A percentile compares a stretch with the other conserved stretches of the same genome.
Evolutionary conservation across 805 yeast genomes (phyloP).

Genomic region (Wickerhamiella australiensis): DNA sequence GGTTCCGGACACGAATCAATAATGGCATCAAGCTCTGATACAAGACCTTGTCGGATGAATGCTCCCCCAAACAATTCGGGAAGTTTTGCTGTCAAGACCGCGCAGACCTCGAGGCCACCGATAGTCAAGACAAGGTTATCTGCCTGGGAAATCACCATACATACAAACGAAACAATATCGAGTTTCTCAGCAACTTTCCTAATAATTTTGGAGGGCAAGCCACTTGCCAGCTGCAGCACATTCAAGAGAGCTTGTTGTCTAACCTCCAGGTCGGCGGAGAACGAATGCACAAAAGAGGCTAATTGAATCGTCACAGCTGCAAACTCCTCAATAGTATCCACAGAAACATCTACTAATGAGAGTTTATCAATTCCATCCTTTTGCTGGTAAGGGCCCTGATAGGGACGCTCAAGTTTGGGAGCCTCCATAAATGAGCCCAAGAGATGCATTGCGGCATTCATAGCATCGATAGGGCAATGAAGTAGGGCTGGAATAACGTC

Average conservation of each 20-base stretch:
- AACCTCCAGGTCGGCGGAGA: slow-evolving; percentile 15
- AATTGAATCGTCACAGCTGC: slow-evolving; percentile 11
- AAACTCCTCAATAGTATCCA: slow-evolving; percentile 8
- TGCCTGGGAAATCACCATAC: slow-evolving; percentile 17
- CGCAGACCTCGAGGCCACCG: slow-evolving; percentile 19
- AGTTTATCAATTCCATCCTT: not conserved
- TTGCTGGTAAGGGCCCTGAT: slow-evolving; percentile 16
- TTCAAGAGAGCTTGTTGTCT: slow-evolving; percentile 17
- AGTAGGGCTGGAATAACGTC: slow-evolving; percentile 14
- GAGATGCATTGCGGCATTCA: slow-evolving; percentile 15
- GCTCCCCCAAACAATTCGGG: slow-evolving; percentile 6
- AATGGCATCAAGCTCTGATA: slow-evolving; percentile 11
- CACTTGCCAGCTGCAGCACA: slow-evolving; percentile 20
- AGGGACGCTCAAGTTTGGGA: slow-evolving; percentile 13
- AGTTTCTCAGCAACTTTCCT: not conserved
- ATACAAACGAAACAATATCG: slow-evolving; percentile 14
- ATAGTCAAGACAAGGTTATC: slow-evolving; percentile 12
- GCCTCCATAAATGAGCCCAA: slow-evolving; percentile 16
- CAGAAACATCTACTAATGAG: not conserved
- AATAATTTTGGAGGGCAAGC: slow-evolving; percentile 7
- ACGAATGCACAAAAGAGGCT: slow-evolving; percentile 15
- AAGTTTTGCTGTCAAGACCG: slow-evolving; percentile 15
- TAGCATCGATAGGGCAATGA: slow-evolving; percentile 16
- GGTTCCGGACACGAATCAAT: slow-evolving; percentile 2
- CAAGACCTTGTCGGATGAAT: slow-evolving; percentile 13